phyloP scores from a whole-genome alignment of 352 stramenopile species.

The Sclerospora graminicola region DNA sequence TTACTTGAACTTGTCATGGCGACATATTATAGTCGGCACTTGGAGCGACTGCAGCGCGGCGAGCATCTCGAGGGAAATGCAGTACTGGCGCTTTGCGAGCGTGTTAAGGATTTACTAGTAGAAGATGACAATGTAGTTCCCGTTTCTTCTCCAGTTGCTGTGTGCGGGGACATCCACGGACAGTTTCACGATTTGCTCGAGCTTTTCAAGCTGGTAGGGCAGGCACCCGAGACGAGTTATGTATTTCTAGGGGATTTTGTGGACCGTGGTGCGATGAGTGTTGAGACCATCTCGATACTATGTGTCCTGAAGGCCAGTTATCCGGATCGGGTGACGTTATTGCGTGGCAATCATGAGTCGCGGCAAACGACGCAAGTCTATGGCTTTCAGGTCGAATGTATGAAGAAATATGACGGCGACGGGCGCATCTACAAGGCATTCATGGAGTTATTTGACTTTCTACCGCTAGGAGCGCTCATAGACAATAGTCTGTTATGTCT shows the following conservation, averaged over 20 bases:
- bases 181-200: constrained; percentile 96
- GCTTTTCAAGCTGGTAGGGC: constrained; percentile 86
- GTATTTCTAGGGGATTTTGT: constrained; percentile 98
- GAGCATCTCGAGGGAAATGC: constrained; percentile 42
- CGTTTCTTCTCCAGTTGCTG: constrained; percentile 65
- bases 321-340: constrained; percentile 86
- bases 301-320: constrained; percentile 85
- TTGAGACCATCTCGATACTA: constrained; percentile 90
- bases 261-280: constrained; percentile 91
- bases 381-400: constrained; percentile 78
- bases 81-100: constrained; percentile 51
- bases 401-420: constrained; percentile 79
- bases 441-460: constrained; percentile 71
- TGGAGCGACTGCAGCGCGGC: constrained; percentile 52
- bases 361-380: constrained; percentile 75
- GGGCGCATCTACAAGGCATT: constrained; percentile 65
- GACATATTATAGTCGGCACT: constrained; percentile 27
- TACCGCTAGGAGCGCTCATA: constrained; percentile 73
- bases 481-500: constrained; percentile 56
- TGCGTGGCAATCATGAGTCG: constrained; percentile 94
- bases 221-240: constrained; percentile 78
- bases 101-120: constrained; percentile 54
- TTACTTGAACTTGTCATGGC: no score
- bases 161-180: constrained; percentile 94
- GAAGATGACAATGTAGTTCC: constrained; percentile 79